These are phyloP conservation scores for Pythium folliculosum DNA, from an alignment of 352 stramenopile species.

Conservation along the genomic window DNA sequence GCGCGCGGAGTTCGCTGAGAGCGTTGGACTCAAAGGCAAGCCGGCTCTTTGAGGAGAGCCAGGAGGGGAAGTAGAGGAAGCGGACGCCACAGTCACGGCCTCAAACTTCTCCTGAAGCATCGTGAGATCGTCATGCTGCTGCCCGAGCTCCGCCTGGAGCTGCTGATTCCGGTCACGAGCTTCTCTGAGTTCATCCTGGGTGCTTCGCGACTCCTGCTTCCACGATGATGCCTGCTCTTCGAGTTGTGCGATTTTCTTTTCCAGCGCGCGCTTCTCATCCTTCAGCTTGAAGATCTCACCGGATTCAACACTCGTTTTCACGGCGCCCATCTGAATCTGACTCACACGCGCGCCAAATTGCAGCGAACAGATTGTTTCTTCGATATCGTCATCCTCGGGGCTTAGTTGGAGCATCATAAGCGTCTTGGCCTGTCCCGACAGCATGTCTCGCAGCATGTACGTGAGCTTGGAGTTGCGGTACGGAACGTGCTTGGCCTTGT, in stretches of 20 bases:
- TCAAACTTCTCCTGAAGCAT: constrained; percentile 38
- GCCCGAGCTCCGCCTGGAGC: constrained; percentile 49
- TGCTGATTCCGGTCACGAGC: constrained; percentile 42
- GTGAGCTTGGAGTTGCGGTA: constrained; percentile 96
- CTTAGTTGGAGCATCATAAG: constrained; percentile 92
- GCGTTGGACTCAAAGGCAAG: constrained; percentile 37
- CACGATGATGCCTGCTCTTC: constrained; percentile 30
- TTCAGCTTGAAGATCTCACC: constrained; percentile 72
- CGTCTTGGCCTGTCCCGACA: constrained; percentile 90
- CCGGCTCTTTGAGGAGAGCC: constrained; percentile 16
- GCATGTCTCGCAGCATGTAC: constrained; percentile 92
- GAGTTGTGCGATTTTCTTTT: constrained; percentile 32
- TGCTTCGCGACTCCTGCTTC: constrained; percentile 51
- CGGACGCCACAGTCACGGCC: constrained; percentile 11
- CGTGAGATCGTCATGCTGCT: constrained; percentile 37
- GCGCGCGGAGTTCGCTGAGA: constrained; percentile 37
- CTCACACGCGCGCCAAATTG: constrained; percentile 90
- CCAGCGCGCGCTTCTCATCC: constrained; percentile 59
- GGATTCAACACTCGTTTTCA: constrained; percentile 80
- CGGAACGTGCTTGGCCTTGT: constrained; percentile 93
- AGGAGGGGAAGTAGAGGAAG: constrained; percentile 17
- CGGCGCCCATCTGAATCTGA: constrained; percentile 87
- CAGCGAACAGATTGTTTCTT: constrained; percentile 91
- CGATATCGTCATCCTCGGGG: constrained; percentile 70
- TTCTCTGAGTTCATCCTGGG: constrained; percentile 49